Evolutionary conservation across 2,329 filamentous ascomycete genomes (phyloP).

Genomic region (Cladophialophora psammophila): DNA sequence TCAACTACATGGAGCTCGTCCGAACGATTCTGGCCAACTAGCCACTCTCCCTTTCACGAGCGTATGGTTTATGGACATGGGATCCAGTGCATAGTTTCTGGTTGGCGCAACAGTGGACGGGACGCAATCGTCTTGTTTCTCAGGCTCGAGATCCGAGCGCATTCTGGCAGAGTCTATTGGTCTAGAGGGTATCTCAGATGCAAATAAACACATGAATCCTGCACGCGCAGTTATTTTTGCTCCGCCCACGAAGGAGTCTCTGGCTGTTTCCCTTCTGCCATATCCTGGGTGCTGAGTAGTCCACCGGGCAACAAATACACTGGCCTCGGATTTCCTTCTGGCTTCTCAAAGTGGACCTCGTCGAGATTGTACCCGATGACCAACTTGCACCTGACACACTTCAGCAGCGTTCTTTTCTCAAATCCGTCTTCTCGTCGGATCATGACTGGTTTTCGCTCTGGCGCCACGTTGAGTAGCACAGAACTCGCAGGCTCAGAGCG

Average conservation of each 20-base stretch:
- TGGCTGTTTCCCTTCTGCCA: constrained; percentile 54
- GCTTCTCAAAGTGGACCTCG: constrained; percentile 53
- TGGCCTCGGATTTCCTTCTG: constrained; percentile 25
- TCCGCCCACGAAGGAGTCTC: constrained; percentile 39
- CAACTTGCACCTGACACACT: constrained; percentile 68
- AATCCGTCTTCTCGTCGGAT: constrained; percentile 68
- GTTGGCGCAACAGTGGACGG: constrained; percentile 21
- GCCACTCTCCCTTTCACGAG: constrained; percentile 9
- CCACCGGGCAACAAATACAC: constrained; percentile 69
- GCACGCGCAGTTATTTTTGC: constrained; percentile 42
- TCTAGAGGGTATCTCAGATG: constrained; percentile 26
- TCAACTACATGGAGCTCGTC: constrained; percentile 91
- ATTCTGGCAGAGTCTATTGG: constrained; percentile 9
- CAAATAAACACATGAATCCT: constrained; percentile 40
- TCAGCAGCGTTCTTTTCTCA: constrained; percentile 67
- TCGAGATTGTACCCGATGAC: constrained; percentile 70
- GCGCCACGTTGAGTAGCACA: constrained; percentile 58
- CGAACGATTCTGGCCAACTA: constrained; percentile 86
- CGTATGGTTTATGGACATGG: constrained; percentile 31
- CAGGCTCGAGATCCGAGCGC: constrained; percentile 5
- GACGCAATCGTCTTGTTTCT: background rate
- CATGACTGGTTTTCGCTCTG: constrained; percentile 59
- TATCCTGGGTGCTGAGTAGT: constrained; percentile 64
- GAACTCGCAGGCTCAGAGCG: constrained; percentile 39
- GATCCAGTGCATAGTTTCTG: constrained; percentile 17